Evolutionary conservation across 192 early-diverging fungal species (phyloP), one percentile per base, ranked within the genome.

Genomic region (Backusella tuberculispora): DNA sequence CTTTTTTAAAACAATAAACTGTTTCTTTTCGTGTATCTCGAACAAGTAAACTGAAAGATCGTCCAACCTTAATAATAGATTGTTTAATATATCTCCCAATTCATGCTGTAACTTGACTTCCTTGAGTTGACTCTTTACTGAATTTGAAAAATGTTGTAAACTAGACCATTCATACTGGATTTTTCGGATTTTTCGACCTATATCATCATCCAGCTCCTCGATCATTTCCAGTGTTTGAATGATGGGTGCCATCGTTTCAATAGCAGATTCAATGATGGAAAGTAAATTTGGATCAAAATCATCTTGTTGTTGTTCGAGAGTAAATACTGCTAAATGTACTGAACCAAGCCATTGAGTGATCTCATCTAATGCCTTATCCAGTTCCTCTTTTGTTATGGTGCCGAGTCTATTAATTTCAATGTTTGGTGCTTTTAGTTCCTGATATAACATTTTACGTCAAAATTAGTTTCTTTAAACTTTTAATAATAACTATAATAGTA

Each of bases 141-240:
- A 86, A 45, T 82, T 74, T 24, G 86, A 78, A 76, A 84, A 87
- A 56, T 87, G 81, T 63, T 86, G 87, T 42, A 85, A 78, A 6
- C 84, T 84, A 6, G 81, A 78, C 88, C 88, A 89, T 66, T 87
- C 86, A n/a, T 78, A 78, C 63, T 86, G 80, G 38, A 89, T 80
- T 48, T 78, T 85, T 15, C 44, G 68, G n/a, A 42, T 19, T 70
- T 45, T 45, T 21, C 45, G 68, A 45, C 10, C 29, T 6, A 24
- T n/a, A 38, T 43, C 56, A 19, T 63, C 34, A 26, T 41, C 60
- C 15, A 43, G 15, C 6, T 73, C 72, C n/a, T 73, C 72, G 43
- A 42, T 66, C 65, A 34, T 75, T 53, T 67, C 67, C 42, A 89
- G 72, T 53, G 80, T 75, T 19, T 79, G 82, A 47, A 89, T 76